A percentile compares a stretch with the other conserved stretches of the same genome.
Conservation (phyloP, 2,329 filamentous ascomycete genomes). For the Colletotrichum liriopes region DNA sequence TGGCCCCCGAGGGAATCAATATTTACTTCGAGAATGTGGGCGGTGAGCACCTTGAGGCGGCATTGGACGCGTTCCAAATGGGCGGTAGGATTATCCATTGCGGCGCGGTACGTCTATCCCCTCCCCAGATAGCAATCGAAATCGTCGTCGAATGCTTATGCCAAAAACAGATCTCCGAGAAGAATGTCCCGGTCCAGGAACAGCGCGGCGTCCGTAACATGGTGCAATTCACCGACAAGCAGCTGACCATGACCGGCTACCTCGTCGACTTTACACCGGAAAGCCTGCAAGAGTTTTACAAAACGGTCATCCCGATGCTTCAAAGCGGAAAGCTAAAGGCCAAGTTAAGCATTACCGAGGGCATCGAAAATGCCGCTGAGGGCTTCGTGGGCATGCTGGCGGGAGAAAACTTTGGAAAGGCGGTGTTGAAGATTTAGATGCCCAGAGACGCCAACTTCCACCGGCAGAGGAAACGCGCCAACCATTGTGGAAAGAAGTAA, state of each 20-base stretch:
- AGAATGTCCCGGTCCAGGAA: constrained; percentile 73
- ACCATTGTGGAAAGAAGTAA: too few species aligned
- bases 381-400: constrained; percentile 82
- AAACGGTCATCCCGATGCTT: constrained; percentile 83
- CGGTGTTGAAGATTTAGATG: constrained; percentile 74
- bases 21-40: constrained; percentile 90
- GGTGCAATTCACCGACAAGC: constrained; percentile 74
- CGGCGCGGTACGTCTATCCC: constrained; percentile 69
- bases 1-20: constrained; percentile 81
- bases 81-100: constrained; percentile 76
- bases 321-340: constrained; percentile 82
- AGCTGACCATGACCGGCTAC: constrained; percentile 81
- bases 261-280: constrained; percentile 80
- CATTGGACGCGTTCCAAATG: constrained; percentile 73
- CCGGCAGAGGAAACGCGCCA: too few species aligned
- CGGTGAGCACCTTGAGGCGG: constrained; percentile 77
- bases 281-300: constrained; percentile 79
- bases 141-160: not conserved
- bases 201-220: constrained; percentile 78
- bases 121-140: not conserved
- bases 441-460: not conserved
- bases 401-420: constrained; percentile 90
- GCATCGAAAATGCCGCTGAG: constrained; percentile 84
- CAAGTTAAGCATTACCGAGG: constrained; percentile 77
- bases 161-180: constrained; percentile 72